A percentile compares a stretch with the other conserved stretches of the same genome.
Evolutionary conservation across 2,329 filamentous ascomycete genomes (phyloP).

Genomic region (Dothideomycetes sp.): DNA sequence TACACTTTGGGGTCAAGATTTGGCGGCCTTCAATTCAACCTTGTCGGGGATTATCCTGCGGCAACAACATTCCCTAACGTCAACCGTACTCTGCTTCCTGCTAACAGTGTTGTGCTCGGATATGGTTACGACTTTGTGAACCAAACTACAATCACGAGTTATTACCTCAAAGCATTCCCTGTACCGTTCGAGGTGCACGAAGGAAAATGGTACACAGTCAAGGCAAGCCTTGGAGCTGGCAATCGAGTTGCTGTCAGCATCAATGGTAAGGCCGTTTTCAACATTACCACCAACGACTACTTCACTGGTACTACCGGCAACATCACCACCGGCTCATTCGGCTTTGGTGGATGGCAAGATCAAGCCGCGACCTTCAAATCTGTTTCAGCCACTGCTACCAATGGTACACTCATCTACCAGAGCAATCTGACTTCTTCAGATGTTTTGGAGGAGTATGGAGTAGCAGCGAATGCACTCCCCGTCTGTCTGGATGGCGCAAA

Average conservation of each 20-base stretch:
- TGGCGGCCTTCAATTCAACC: slow-evolving; percentile 21
- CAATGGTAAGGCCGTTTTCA: slow-evolving; percentile 17
- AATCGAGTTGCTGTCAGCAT: slow-evolving; percentile 26
- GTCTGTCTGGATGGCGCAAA: slow-evolving; percentile 37
- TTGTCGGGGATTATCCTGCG: slow-evolving; percentile 3
- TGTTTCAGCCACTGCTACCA: slow-evolving; percentile 24
- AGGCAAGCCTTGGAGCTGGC: slow-evolving; percentile 24
- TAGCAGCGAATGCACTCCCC: slow-evolving; percentile 26
- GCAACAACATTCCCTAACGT: slow-evolving; percentile 26
- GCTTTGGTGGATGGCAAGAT: slow-evolving; percentile 35
- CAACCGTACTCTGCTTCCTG: slow-evolving; percentile 27
- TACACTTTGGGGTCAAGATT: slow-evolving; percentile 20
- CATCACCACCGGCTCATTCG: slow-evolving; percentile 27
- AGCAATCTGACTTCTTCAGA: slow-evolving; percentile 23
- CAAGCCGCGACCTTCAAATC: slow-evolving; percentile 31
- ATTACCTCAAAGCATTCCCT: slow-evolving; percentile 22
- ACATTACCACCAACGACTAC: slow-evolving; percentile 18
- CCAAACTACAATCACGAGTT: slow-evolving; percentile 26
- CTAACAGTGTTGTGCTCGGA: slow-evolving; percentile 28
- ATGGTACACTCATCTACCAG: slow-evolving; percentile 26
- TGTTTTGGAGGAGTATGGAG: slow-evolving; percentile 31
- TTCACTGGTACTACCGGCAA: not conserved
- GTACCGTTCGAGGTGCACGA: slow-evolving; percentile 25
- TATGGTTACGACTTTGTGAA: slow-evolving; percentile 31
- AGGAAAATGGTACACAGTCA: slow-evolving; percentile 31